Conservation (phyloP, 2,329 filamentous ascomycete species). For the Lecanicillium sp. region DNA sequence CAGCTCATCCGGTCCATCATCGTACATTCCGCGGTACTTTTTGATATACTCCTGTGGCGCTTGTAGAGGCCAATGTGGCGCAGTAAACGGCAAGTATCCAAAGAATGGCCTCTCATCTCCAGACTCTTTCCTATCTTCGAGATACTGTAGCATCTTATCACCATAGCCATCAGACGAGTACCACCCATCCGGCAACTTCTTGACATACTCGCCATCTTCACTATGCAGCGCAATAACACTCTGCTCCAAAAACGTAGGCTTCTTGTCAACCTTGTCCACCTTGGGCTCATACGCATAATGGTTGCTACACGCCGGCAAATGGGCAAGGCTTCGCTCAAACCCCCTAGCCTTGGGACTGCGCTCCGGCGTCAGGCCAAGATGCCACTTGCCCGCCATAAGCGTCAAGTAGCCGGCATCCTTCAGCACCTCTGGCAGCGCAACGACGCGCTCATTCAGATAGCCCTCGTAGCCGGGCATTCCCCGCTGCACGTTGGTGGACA, state of each 20-base stretch:
- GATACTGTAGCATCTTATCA: conserved; percentile 43
- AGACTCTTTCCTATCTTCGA: conserved; percentile 28
- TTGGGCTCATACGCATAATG: conserved; percentile 40
- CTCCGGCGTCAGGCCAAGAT: conserved; percentile 50
- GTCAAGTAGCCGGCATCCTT: conserved; percentile 51
- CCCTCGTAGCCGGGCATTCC: conserved; percentile 55
- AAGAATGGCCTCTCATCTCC: conserved; percentile 38
- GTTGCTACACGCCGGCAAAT: conserved; percentile 51
- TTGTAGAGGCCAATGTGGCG: conserved; percentile 44
- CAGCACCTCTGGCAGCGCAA: conserved; percentile 48
- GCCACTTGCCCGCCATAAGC: conserved; percentile 56
- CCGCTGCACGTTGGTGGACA: conserved; percentile 30
- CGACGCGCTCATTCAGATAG: conserved; percentile 53
- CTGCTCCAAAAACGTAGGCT: conserved; percentile 17
- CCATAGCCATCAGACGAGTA: conserved; percentile 47
- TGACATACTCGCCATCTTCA: conserved; percentile 15
- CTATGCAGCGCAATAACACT: conserved; percentile 20
- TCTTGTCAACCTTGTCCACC: conserved; percentile 25
- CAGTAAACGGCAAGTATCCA: conserved; percentile 47
- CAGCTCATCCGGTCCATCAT: conserved; percentile 39
- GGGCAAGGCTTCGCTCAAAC: conserved; percentile 51
- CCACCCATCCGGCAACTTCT: conserved; percentile 38
- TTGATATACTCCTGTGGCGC: conserved; percentile 35
- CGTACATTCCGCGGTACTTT: conserved; percentile 40
- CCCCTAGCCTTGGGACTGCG: conserved; percentile 46